Evolutionary conservation across 192 early-diverging fungal genomes (phyloP), one percentile per base, ranked within the genome.

Genomic region (Endogone sp.): DNA sequence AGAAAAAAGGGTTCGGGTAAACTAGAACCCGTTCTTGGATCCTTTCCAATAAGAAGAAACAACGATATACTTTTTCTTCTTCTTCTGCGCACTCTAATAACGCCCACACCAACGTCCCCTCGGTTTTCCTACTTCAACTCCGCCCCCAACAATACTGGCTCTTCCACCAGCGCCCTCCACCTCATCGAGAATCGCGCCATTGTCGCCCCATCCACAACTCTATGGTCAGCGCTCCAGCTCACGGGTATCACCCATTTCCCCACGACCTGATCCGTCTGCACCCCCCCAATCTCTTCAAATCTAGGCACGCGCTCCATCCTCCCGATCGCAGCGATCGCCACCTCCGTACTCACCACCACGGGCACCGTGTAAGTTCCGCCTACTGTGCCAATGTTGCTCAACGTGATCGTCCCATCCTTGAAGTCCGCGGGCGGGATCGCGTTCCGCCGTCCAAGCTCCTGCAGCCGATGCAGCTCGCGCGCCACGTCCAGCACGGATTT

Each of bases 151-250:
- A 93, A 68, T 63, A 82, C 85, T 3, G 95, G 95, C 57, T 94
- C 85, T 78, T 99, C 95, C 56, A 99, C 78, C 63, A 92, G 86
- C 30, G 76, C 68, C 81, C 95, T 96, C 94, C 91, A 99, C 26
- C 82, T 71, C 56, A 83, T 77, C 20, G 89, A 94, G 82, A 98
- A 98, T 72, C 94, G 83, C 22, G 95, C 97, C 70, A 99, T 85
- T 10, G 95, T 96, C 11, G 94, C 97, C 26, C 97, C 97, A 75
- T 98, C 95, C 70, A 98, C 84, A 23, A 99, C 92, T 29, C 97
- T 86, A 79, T 99, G 97, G 80, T 99, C 97, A 9, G 97, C 97
- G 21, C 91, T 89, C 89, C 91, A 96, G 83, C 94, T 95, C 3
- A 95, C 81, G 25, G 86, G 84, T 66, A 95, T 74, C 8, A 97